Percentiles rank a stretch among this genome's conserved stretches.
These are phyloP conservation scores for Baorangia bicolor DNA, from an alignment of 768 basidiomycete genomes.

Conservation along the genomic window DNA sequence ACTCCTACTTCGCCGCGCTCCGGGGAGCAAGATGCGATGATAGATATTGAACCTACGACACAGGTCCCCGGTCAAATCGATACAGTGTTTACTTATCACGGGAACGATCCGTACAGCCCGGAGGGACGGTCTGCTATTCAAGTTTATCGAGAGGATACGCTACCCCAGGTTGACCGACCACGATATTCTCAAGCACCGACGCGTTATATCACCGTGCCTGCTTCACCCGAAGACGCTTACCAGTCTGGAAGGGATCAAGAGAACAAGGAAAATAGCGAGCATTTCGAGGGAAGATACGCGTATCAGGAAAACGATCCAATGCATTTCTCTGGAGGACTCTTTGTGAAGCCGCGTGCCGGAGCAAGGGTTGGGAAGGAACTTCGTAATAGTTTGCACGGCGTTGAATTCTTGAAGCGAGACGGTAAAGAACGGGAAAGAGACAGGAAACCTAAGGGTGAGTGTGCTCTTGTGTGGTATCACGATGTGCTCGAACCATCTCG, in stretches of 20 bases:
- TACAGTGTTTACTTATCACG: slow-evolving; percentile 30
- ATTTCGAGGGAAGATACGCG: slow-evolving; percentile 12
- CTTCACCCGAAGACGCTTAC: slow-evolving; percentile 14
- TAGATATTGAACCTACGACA: slow-evolving; percentile 34
- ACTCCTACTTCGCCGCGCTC: slow-evolving; percentile 44
- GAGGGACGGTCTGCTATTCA: slow-evolving; percentile 16
- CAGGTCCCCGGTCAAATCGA: slow-evolving; percentile 49
- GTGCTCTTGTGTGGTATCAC: neutral
- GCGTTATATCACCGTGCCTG: slow-evolving; percentile 11
- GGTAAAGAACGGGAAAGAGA: slow-evolving; percentile 50
- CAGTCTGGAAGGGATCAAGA: slow-evolving; percentile 16
- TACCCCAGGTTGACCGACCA: slow-evolving; percentile 19
- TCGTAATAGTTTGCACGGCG: slow-evolving; percentile 45
- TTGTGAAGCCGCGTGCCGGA: slow-evolving; percentile 30
- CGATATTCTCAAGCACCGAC: slow-evolving; percentile 10
- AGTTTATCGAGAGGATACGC: slow-evolving; percentile 22
- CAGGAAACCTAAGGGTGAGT: slow-evolving; percentile 51
- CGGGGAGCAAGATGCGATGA: slow-evolving; percentile 40
- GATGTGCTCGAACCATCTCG: neutral
- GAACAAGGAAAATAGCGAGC: slow-evolving; percentile 41
- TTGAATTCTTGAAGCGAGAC: slow-evolving; percentile 31
- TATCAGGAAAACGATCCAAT: slow-evolving; percentile 19
- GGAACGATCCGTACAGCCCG: slow-evolving; percentile 15
- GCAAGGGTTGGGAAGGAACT: slow-evolving; percentile 47
- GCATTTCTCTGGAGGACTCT: slow-evolving; percentile 31